These are phyloP conservation scores for Malus sieversii DNA, from an alignment of 306 rosid species.

Conservation along the genomic window DNA sequence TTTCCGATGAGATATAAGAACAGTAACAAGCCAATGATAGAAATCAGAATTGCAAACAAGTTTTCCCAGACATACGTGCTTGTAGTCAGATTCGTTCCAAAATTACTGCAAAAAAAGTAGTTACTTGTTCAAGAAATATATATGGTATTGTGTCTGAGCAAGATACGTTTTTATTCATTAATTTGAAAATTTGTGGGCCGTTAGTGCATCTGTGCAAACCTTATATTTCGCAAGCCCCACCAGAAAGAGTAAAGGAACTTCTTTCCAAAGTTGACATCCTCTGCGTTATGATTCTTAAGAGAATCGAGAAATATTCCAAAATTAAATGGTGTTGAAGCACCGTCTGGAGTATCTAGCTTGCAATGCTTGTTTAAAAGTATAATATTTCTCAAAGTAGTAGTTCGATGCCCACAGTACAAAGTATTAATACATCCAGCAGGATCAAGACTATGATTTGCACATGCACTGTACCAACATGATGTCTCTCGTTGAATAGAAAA, in stretches of 20 bases:
- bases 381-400: background rate
- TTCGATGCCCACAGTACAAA: background rate
- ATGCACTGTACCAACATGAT: conserved; percentile 17
- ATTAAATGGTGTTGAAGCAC: background rate
- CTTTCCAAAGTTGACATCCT: conserved; percentile 2
- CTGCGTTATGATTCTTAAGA: background rate
- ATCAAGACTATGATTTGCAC: background rate
- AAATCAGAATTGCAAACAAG: background rate
- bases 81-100: background rate
- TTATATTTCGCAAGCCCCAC: conserved; percentile 28
- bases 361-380: background rate
- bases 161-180: no score
- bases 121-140: no score
- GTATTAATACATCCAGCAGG: background rate
- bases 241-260: conserved; percentile 30
- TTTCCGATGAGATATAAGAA: conserved; percentile 4
- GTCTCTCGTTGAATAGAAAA: conserved; percentile 17
- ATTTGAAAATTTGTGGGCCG: no score
- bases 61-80: conserved; percentile 8
- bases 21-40: background rate
- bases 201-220: background rate
- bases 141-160: no score
- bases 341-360: background rate
- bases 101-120: background rate
- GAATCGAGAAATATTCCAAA: conserved; percentile 18